Evolutionary conservation across 2,329 filamentous ascomycete species (phyloP).

Genomic region (Fusarium fracticaudum): DNA sequence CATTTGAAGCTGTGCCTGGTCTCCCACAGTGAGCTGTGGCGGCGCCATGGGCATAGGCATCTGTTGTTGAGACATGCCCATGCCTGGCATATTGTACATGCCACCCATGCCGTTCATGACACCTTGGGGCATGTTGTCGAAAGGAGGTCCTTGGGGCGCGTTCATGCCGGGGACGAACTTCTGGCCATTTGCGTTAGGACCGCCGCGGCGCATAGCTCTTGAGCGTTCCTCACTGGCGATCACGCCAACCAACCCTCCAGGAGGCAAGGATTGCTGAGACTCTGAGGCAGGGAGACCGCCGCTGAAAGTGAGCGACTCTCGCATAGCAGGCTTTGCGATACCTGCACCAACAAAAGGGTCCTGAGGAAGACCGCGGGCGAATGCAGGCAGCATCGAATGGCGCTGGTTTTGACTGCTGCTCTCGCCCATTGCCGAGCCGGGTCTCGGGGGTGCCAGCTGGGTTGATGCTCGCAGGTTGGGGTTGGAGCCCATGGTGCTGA

Average conservation of each 20-base stretch:
- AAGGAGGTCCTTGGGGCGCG: slow-evolving; percentile 51
- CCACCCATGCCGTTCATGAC: slow-evolving; percentile 52
- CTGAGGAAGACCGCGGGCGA: slow-evolving; percentile 82
- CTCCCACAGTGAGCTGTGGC: slow-evolving; percentile 64
- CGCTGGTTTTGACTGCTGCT: slow-evolving; percentile 41
- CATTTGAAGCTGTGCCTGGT: slow-evolving; percentile 82
- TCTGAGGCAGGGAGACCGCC: slow-evolving; percentile 59
- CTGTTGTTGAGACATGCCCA: slow-evolving; percentile 43
- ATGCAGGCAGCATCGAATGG: slow-evolving; percentile 72
- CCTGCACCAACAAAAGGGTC: slow-evolving; percentile 87
- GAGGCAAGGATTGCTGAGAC: slow-evolving; percentile 59
- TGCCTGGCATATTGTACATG: slow-evolving; percentile 44
- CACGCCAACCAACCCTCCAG: slow-evolving; percentile 85
- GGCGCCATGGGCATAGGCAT: slow-evolving; percentile 52
- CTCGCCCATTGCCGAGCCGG: slow-evolving; percentile 67
- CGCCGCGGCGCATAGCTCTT: slow-evolving; percentile 80
- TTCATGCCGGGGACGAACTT: slow-evolving; percentile 50
- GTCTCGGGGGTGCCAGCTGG: slow-evolving; percentile 54
- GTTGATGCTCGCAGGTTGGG: slow-evolving; percentile 73
- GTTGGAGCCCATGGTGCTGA: slow-evolving; percentile 73
- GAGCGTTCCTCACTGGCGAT: slow-evolving; percentile 87
- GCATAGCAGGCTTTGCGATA: slow-evolving; percentile 74
- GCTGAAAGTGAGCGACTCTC: slow-evolving; percentile 79
- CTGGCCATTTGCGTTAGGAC: slow-evolving; percentile 71
- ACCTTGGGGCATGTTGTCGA: slow-evolving; percentile 58